Evolutionary conservation across 345 rosid genomes (phyloP).

Genomic region (Populus nigra): DNA sequence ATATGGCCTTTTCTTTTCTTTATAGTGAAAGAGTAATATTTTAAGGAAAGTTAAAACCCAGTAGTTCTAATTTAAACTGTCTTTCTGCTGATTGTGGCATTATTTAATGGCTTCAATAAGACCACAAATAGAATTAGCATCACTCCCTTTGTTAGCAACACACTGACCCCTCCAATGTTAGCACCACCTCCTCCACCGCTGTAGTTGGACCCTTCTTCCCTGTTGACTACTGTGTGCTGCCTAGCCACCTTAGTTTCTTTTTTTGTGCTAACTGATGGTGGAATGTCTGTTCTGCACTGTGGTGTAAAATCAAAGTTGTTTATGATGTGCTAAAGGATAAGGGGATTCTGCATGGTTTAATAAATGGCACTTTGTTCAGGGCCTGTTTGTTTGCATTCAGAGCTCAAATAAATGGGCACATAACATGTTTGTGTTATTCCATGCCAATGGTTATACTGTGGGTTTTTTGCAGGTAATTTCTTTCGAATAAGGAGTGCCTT

Average conservation of each 20-base stretch:
- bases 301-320: not conserved
- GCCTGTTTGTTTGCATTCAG: not conserved
- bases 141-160: not conserved
- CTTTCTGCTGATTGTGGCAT: not conserved
- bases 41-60: not conserved
- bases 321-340: not conserved
- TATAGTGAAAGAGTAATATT: not conserved
- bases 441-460: not conserved
- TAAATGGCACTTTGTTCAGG: not conserved
- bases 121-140: not conserved
- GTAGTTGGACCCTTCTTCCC: not conserved
- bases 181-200: not conserved
- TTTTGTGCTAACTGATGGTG: not conserved
- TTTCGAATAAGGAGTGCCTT: conserved; percentile 87
- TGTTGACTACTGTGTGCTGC: not conserved
- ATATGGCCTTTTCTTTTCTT: not conserved
- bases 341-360: not conserved
- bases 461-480: conserved; percentile 54
- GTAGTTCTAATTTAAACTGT: not conserved
- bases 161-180: not conserved
- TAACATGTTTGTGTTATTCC: not conserved
- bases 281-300: not conserved
- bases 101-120: not conserved
- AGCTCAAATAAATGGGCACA: not conserved
- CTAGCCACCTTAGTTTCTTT: not conserved